Conservation (phyloP, 2,329 filamentous ascomycete genomes). For the Grosmannia penicillata region DNA sequence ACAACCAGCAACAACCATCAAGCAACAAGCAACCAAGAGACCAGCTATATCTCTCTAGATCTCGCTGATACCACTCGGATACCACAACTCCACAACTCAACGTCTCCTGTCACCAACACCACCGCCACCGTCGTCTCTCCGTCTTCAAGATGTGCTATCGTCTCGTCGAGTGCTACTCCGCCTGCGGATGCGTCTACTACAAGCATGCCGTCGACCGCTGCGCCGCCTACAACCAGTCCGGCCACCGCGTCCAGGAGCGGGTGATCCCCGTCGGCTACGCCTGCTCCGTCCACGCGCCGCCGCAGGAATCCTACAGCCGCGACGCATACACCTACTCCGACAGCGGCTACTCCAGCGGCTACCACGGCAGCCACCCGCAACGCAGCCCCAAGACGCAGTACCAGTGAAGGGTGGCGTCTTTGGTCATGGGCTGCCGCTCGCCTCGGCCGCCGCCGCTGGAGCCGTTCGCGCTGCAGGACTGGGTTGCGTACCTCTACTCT, state of each 20-base stretch:
- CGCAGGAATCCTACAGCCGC: slow-evolving; percentile 23
- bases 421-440: slow-evolving; percentile 27
- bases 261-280: slow-evolving; percentile 73
- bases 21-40: background rate
- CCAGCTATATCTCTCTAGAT: no score
- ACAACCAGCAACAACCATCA: background rate
- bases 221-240: slow-evolving; percentile 55
- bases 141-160: slow-evolving; percentile 63
- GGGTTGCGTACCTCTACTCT: slow-evolving; percentile 35
- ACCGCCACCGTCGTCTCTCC: background rate
- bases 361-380: slow-evolving; percentile 33
- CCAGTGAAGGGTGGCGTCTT: slow-evolving; percentile 40
- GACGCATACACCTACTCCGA: slow-evolving; percentile 32
- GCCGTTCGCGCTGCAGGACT: slow-evolving; percentile 27
- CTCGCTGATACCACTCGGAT: no score
- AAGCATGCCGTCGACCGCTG: slow-evolving; percentile 77
- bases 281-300: slow-evolving; percentile 41
- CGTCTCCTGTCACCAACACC: background rate
- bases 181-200: slow-evolving; percentile 80
- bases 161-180: slow-evolving; percentile 71
- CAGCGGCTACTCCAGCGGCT: slow-evolving; percentile 39
- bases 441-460: slow-evolving; percentile 25
- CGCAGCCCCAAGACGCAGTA: slow-evolving; percentile 24
- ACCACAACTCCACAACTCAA: no score
- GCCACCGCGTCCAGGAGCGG: slow-evolving; percentile 58